Evolutionary conservation across 257 asterid genomes (phyloP).

Genomic region (Primulina tabacum): DNA sequence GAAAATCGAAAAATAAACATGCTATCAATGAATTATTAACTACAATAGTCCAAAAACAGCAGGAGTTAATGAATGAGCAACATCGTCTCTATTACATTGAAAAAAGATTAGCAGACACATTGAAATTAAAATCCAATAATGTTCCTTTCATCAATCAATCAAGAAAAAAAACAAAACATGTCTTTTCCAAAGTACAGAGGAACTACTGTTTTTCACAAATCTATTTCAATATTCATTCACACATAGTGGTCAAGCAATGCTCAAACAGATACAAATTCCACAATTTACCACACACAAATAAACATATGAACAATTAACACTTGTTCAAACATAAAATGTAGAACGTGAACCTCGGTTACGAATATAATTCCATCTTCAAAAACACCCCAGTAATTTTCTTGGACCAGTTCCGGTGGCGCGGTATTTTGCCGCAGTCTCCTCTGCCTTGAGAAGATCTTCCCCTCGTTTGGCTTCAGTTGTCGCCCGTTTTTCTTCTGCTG

Average conservation of each 20-base stretch:
- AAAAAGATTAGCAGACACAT: too few species aligned
- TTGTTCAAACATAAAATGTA: neutral
- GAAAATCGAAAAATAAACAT: too few species aligned
- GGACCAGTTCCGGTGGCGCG: conserved; percentile 53
- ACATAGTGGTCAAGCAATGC: neutral
- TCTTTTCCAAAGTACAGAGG: neutral
- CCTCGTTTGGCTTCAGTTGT: conserved; percentile 43
- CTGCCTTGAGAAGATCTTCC: conserved; percentile 53
- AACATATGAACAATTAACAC: neutral
- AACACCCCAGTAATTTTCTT: conserved; percentile 42
- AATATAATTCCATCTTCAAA: conserved; percentile 24
- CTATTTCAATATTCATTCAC: too few species aligned
- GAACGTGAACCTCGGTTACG: neutral
- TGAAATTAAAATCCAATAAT: too few species aligned
- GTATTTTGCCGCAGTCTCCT: conserved; percentile 49
- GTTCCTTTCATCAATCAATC: too few species aligned
- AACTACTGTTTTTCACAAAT: neutral
- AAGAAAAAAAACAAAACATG: too few species aligned
- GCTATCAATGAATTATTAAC: too few species aligned
- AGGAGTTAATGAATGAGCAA: too few species aligned
- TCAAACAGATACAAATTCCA: too few species aligned
- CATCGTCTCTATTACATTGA: too few species aligned
- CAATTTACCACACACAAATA: too few species aligned
- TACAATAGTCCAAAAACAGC: too few species aligned
- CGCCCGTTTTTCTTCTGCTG: conserved; percentile 48